Base-by-base conservation (phyloP, 495 filamentous ascomycete species). In the Tuber brumale region DNA sequence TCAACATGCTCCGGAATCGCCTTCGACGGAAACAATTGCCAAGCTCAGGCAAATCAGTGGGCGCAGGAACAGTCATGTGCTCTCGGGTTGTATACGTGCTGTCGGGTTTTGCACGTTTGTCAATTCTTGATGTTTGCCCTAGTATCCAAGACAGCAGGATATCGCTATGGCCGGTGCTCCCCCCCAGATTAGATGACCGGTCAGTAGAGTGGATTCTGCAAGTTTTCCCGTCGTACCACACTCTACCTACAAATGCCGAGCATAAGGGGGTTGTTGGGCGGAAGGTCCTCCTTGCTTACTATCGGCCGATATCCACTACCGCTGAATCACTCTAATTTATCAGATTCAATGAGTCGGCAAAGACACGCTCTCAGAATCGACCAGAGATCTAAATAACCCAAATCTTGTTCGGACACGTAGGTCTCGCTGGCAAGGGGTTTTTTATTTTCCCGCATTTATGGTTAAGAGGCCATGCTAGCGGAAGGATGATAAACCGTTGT, bases 321-420 rank as follows among this genome's bases (percentile, higher is more conserved):
- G 16, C 57, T 66, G 27, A 66, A 35, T 4, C 12, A 35, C 9
- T 35, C 57, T 35, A 27, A 66, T 66, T 66, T 66, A 35, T 18
- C 5, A 18, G 27, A 66, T 35, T 66, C 57, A 35, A 66, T 66
- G 27, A 19, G 57, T 66, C 27, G 5, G 57, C 16, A 18, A 35
- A 66, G 57, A 66, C 57, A 35, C 57, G 12, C 57, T 9, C 16
- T 66, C 27, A 14, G 57, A 35, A 35, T 66, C 14, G 27, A 66
- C 27, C 6, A 35, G 27, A 66, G 31, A 66, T 16, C 57, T 31
- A 10, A 66, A 66, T 66, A 61, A 61, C 6, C 57, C 57, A 66
- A 66, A 66, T 35, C 57, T 66, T 35, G 12, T 66, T 66, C 31
- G 57, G 57, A 66, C 57, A 66, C 57, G 57, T 66, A 66, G 57